phyloP scores from a whole-genome alignment of 345 rosid genomes.

The Corchorus capsularis region DNA sequence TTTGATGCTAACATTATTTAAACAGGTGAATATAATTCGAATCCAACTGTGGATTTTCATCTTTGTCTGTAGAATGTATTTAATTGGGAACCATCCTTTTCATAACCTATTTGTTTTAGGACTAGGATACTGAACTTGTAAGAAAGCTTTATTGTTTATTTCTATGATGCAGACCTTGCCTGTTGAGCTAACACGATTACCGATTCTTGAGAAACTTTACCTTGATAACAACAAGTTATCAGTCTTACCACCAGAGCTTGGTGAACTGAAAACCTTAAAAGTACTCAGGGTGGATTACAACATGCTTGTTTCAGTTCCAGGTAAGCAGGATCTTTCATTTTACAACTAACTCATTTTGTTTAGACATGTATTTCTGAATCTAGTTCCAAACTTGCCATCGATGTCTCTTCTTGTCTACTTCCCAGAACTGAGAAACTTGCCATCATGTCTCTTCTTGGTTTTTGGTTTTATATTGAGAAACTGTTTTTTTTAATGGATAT shows the following conservation, averaged over 20 bases:
- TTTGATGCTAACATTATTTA: too few relatives aligned
- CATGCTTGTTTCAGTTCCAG: constrained; percentile 84
- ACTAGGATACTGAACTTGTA: too few relatives aligned
- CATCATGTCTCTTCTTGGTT: too few relatives aligned
- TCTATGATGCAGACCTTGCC: constrained; percentile 65
- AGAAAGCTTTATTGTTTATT: neutral
- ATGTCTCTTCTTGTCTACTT: too few relatives aligned
- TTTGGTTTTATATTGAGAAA: too few relatives aligned
- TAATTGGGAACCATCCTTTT: too few relatives aligned
- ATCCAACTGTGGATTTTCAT: too few relatives aligned
- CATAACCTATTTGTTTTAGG: too few relatives aligned
- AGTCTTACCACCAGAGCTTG: constrained; percentile 96
- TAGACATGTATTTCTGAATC: constrained; percentile 8
- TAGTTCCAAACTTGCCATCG: neutral
- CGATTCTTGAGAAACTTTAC: constrained; percentile 49
- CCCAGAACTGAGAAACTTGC: too few relatives aligned
- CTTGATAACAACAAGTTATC: constrained; percentile 58
- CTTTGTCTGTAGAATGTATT: too few relatives aligned
- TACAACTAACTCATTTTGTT: neutral
- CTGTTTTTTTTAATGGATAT: too few relatives aligned
- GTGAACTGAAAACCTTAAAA: constrained; percentile 68
- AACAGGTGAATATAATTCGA: too few relatives aligned
- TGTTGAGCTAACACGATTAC: constrained; percentile 73
- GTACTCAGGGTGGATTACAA: constrained; percentile 82
- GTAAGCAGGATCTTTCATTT: constrained; percentile 45